Percentiles rank a stretch among this genome's conserved stretches.
phyloP scores from a whole-genome alignment of 1,284 basidiomycete genomes.

The Trichosporon faecale region DNA sequence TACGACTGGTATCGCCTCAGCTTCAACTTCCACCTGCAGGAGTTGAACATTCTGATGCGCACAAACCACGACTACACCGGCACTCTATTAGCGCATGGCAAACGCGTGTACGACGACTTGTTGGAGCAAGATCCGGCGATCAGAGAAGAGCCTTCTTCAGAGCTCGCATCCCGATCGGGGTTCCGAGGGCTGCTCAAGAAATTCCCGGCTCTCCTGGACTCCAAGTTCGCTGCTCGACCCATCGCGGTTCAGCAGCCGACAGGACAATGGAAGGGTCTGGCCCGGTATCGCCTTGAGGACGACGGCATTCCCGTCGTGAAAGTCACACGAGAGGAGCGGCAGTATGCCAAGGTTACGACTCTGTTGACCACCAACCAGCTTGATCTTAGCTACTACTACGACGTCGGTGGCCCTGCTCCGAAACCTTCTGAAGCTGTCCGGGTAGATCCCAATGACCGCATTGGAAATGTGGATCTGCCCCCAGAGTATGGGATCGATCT shows the following conservation, averaged over 20 bases:
- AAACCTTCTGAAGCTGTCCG: conserved; percentile 51
- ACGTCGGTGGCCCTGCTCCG: conserved; percentile 56
- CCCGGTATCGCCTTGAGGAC: conserved; percentile 49
- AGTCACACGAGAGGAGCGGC: conserved; percentile 51
- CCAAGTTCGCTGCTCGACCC: conserved; percentile 37
- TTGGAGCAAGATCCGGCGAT: conserved; percentile 52
- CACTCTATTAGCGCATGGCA: conserved; percentile 64
- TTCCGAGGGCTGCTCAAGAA: conserved; percentile 42
- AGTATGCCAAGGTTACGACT: conserved; percentile 82
- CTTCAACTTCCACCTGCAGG: conserved; percentile 66
- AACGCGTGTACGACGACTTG: conserved; percentile 61
- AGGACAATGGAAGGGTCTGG: conserved; percentile 52
- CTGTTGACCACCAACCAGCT: conserved; percentile 71
- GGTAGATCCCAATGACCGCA: conserved; percentile 57
- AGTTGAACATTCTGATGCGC: conserved; percentile 64
- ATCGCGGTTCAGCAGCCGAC: conserved; percentile 3
- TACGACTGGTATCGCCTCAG: conserved; percentile 77
- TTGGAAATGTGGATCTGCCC: conserved; percentile 80
- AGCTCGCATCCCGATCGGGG: conserved; percentile 37
- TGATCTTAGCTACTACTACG: conserved; percentile 78
- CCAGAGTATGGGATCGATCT: conserved; percentile 90
- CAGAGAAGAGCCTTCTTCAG: conserved; percentile 38
- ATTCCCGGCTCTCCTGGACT: conserved; percentile 41
- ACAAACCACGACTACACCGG: conserved; percentile 73
- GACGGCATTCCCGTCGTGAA: conserved; percentile 11